Base-by-base conservation (phyloP, 2,329 filamentous ascomycete species). In the Coleophoma cylindrospora region DNA sequence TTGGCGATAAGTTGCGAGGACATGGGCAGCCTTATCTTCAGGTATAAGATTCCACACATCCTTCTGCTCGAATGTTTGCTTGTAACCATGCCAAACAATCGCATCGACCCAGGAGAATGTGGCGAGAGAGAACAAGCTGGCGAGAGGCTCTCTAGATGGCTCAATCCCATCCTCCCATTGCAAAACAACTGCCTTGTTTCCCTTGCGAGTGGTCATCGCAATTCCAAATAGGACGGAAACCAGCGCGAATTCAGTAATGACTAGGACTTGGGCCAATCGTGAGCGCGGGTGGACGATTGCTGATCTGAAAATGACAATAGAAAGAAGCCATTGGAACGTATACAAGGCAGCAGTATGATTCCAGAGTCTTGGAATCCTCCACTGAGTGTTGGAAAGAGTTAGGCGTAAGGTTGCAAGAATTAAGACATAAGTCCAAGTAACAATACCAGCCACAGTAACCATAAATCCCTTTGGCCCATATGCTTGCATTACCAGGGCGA, bases 31-130 rank as follows among this genome's bases (percentile, higher is more conserved):
- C 71, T 97, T 96, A 70, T 97, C 91, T 63, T 84, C 89, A 34
- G 90, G 83, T 15, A 89, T 72, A 53, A 99, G 70, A 63, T 97
- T 96, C 94, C 94, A 99, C 3, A 99, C 89, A 66, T 91, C 84
- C 27, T 81, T 70, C 57, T 97, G 80, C 62, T 95, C 90, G 54
- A 95, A 79, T 0, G 91, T 83, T 65, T 89, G 84, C 65, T 83
- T 87, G 75, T 91, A 97, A 13, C 94, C 94, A 58, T 87, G 84
- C 83, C 86, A 91, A 40, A 99, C 85, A 57, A 99, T 87, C 1
- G 84, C 71, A 67, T 97, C 91, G 17, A 96, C 83, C 94, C 94
- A 99, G 17, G 82, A 75, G 66, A 96, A 99, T 2, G 90, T 94
- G 19, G 84, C 84, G 41, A 95, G 75, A 2, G 94, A 97, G 54